A percentile compares a stretch with the other conserved stretches of the same genome.
Evolutionary conservation across 2,329 filamentous ascomycete species (phyloP).

Genomic region (Botrytis galanthina): DNA sequence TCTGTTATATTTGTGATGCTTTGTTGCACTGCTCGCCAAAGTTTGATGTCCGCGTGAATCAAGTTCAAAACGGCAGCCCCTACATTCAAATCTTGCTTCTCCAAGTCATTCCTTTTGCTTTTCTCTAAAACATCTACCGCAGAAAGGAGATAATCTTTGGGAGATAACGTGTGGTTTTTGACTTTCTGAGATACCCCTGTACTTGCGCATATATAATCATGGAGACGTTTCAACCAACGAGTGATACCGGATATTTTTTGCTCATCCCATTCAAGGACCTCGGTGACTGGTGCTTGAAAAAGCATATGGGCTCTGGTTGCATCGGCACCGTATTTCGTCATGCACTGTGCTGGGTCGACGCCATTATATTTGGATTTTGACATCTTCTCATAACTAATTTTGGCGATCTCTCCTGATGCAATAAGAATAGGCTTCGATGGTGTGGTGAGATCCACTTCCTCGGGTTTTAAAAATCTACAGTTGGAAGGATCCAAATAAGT

Average conservation of each 20-base stretch:
- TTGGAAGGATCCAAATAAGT: conserved; percentile 74
- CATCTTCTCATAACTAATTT: conserved; percentile 82
- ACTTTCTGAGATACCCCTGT: not conserved
- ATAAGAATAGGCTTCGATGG: conserved; percentile 58
- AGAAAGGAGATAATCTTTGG: not conserved
- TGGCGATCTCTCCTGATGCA: conserved; percentile 56
- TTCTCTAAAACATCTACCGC: not conserved
- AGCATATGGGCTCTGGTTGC: conserved; percentile 82
- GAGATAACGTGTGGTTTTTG: not conserved
- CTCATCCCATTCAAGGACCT: conserved; percentile 86
- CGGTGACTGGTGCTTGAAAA: conserved; percentile 81
- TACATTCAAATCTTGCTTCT: not conserved
- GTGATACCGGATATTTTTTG: conserved; percentile 77
- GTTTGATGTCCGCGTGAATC: conserved; percentile 29
- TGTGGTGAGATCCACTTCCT: conserved; percentile 66
- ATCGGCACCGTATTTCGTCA: conserved; percentile 75
- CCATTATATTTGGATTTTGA: conserved; percentile 94
- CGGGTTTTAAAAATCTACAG: conserved; percentile 72
- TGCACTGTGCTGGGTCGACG: conserved; percentile 73
- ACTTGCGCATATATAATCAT: conserved; percentile 23
- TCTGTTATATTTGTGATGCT: conserved; percentile 65
- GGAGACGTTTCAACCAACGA: conserved; percentile 71
- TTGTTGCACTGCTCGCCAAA: conserved; percentile 66
- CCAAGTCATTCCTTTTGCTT: not conserved
- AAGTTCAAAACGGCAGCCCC: conserved; percentile 32